Conservation (phyloP, 2,329 filamentous ascomycete genomes). For the Didymella sp. region DNA sequence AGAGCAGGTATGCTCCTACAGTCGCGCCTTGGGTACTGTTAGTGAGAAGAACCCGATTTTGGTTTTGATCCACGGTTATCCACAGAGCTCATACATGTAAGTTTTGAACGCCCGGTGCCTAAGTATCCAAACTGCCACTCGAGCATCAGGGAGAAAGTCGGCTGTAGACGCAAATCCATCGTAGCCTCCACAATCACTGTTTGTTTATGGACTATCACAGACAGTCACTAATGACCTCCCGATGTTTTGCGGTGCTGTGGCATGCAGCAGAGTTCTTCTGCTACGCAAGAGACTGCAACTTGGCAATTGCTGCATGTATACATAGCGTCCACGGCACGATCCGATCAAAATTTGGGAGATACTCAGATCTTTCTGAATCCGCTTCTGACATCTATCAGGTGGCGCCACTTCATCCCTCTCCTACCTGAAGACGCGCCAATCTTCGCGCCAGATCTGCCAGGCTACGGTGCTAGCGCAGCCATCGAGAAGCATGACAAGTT, state of each 20-base stretch:
- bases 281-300: too few species aligned
- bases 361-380: too few species aligned
- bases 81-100: constrained; percentile 42
- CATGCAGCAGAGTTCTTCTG: too few species aligned
- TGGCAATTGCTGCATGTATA: not conserved
- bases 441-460: constrained; percentile 43
- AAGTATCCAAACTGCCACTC: too few species aligned
- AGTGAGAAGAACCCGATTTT: constrained; percentile 40
- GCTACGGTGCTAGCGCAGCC: constrained; percentile 40
- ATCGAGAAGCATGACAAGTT: constrained; percentile 41
- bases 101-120: not conserved
- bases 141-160: too few species aligned
- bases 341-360: too few species aligned
- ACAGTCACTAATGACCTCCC: too few species aligned
- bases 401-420: constrained; percentile 44
- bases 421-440: constrained; percentile 37
- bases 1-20: constrained; percentile 38
- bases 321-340: not conserved
- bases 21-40: constrained; percentile 30
- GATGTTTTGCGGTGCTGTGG: too few species aligned
- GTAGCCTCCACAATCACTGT: too few species aligned
- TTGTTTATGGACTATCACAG: too few species aligned
- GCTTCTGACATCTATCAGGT: constrained; percentile 23
- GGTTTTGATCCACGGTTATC: constrained; percentile 45
- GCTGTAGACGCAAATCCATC: too few species aligned